Percentiles rank a stretch among this genome's conserved stretches.
These are phyloP conservation scores for Clarireedia hainanense DNA, from an alignment of 2,329 filamentous ascomycete species.

Conservation along the genomic window DNA sequence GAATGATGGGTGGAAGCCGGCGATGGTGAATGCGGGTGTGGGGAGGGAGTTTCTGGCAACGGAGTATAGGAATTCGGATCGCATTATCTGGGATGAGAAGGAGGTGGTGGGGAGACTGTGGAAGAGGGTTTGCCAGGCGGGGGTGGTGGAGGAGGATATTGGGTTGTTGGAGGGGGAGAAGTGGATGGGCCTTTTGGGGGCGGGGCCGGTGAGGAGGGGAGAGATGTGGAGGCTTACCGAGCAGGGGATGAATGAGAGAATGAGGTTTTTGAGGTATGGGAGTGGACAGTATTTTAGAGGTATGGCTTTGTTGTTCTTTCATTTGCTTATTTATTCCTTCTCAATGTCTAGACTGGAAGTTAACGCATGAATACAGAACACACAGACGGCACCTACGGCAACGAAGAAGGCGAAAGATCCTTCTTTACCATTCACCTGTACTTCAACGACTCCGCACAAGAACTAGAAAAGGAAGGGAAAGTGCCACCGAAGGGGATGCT, in stretches of 20 bases:
- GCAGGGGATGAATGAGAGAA: slow-evolving; percentile 56
- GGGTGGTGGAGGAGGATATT: slow-evolving; percentile 36
- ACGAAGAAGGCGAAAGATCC: slow-evolving; percentile 16
- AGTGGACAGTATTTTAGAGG: slow-evolving; percentile 63
- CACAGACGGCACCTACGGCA: slow-evolving; percentile 42
- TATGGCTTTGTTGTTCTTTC: slow-evolving; percentile 15
- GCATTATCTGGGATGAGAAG: slow-evolving; percentile 66
- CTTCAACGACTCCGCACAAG: slow-evolving; percentile 41
- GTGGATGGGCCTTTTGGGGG: slow-evolving; percentile 29
- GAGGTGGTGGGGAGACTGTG: slow-evolving; percentile 56
- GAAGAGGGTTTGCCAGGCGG: slow-evolving; percentile 44
- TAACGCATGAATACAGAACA: not conserved
- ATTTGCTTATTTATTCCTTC: not conserved
- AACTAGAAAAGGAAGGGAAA: slow-evolving; percentile 24
- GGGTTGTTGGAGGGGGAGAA: slow-evolving; percentile 27
- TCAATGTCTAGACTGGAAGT: not conserved
- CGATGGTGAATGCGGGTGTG: slow-evolving; percentile 36
- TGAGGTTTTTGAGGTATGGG: slow-evolving; percentile 69
- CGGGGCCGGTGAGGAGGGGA: slow-evolving; percentile 17
- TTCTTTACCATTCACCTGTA: slow-evolving; percentile 51
- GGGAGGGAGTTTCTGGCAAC: slow-evolving; percentile 51
- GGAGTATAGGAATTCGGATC: slow-evolving; percentile 60
- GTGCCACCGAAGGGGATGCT: not conserved
- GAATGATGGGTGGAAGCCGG: slow-evolving; percentile 44
- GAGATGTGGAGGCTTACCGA: slow-evolving; percentile 17